Base-by-base conservation (phyloP, 352 stramenopile species). In the Globisporangium orthogonon region DNA sequence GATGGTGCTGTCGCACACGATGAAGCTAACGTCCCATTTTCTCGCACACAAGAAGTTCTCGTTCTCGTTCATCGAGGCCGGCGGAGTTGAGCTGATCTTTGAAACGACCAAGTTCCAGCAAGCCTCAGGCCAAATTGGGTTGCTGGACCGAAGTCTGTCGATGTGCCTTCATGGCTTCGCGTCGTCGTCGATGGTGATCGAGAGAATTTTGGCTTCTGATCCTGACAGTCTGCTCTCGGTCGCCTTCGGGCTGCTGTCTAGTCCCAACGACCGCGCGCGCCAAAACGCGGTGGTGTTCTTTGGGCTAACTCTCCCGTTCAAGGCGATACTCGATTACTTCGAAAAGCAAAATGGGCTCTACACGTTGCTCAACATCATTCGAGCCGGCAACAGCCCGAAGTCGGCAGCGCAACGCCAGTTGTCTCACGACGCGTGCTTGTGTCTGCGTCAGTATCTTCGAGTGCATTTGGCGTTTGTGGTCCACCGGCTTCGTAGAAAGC, bases 271-370 rank as follows among this genome's bases (percentile, higher is more conserved):
- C 35, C 82, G 79, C 23, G 85, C 83, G 23, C 67, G 85, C 4
- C 83, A 93, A 43, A 93, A 95, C 48, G 79, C 79, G 0, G 81
- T 95, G 9, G 79, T 93, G 15, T 95, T 92, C 57, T 95, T 90
- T 50, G 81, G 83, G 23, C 66, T 95, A 45, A 91, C 83, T 5
- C 57, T 95, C 28, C 64, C 70, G 15, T 95, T 93, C 53, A 92
- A 88, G 50, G 70, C 74, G 7, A 87, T 92, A 56, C 66, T 93
- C 29, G 85, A 95, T 35, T 84, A 83, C 55, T 95, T 95, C 55
- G 83, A 95, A 43, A 88, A 85, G 40, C 62, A 91, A 50, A 79
- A 95, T n/a, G 83, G 85, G 0, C 39, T 95, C 14, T 95, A 95
- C 57, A 90, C 75, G 10, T 59, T 95, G 17, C 54, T 95, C 18